Conservation (phyloP, 1,139 yeast species). For the Yarrowia galli region DNA sequence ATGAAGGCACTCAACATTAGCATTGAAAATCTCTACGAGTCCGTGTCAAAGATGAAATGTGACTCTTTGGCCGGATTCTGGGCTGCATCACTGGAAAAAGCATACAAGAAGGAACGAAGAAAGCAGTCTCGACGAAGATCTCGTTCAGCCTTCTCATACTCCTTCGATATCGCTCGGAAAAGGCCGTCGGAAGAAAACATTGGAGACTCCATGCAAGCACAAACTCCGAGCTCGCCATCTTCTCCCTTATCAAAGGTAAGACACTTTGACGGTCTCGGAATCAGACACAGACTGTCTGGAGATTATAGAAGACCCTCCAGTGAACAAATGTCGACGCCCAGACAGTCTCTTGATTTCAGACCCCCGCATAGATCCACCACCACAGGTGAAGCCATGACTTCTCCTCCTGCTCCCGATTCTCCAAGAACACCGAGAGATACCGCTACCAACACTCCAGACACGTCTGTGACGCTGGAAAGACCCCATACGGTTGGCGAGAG, state of each 20-base stretch:
- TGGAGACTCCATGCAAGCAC: slow-evolving; percentile 8
- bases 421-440: neutral
- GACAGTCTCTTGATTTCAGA: slow-evolving; percentile 31
- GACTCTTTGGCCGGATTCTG: slow-evolving; percentile 87
- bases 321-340: slow-evolving; percentile 27
- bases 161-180: slow-evolving; percentile 10
- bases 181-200: slow-evolving; percentile 19
- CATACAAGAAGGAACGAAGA: slow-evolving; percentile 52
- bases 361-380: slow-evolving; percentile 23
- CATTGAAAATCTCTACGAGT: slow-evolving; percentile 64
- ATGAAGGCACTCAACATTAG: slow-evolving; percentile 73
- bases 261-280: slow-evolving; percentile 21
- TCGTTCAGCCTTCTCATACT: slow-evolving; percentile 1
- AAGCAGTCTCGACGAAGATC: slow-evolving; percentile 47
- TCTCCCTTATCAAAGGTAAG: slow-evolving; percentile 21
- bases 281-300: slow-evolving; percentile 32
- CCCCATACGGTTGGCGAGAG: slow-evolving; percentile 26
- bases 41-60: slow-evolving; percentile 68
- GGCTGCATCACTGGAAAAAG: slow-evolving; percentile 74
- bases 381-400: slow-evolving; percentile 28
- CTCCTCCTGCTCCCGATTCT: slow-evolving; percentile 15
- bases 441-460: slow-evolving; percentile 23
- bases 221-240: neutral
- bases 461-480: slow-evolving; percentile 6
- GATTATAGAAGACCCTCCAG: slow-evolving; percentile 31